Conservation (phyloP, 345 rosid genomes). For the Acer campestre region DNA sequence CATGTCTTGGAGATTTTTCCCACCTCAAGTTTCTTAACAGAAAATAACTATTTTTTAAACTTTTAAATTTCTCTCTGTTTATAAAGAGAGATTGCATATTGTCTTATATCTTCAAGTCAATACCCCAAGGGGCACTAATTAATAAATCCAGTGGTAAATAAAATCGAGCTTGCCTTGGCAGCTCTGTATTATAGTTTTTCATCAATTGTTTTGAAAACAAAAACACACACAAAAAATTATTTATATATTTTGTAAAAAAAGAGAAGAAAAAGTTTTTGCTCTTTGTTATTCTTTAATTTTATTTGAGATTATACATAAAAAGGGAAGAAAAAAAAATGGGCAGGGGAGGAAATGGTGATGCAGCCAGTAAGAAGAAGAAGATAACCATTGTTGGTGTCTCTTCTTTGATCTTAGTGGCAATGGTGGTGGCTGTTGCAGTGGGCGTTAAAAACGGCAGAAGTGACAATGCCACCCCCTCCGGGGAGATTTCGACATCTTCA, state of each 20-base stretch:
- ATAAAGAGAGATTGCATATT: background rate
- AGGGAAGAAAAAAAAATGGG: background rate
- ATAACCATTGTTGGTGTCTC: slow-evolving; percentile 48
- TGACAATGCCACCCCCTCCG: background rate
- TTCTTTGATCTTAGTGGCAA: slow-evolving; percentile 59
- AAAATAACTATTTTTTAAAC: background rate
- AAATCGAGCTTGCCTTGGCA: background rate
- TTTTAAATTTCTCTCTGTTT: background rate
- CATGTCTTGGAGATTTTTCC: background rate
- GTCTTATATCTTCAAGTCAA: too few species aligned
- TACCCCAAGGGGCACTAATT: too few species aligned
- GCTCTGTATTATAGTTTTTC: background rate
- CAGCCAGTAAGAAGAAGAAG: slow-evolving; percentile 39
- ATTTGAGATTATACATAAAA: background rate
- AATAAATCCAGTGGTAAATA: background rate
- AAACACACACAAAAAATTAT: background rate
- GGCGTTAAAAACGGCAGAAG: slow-evolving; percentile 18
- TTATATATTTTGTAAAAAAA: too few species aligned
- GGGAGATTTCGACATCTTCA: slow-evolving; percentile 24
- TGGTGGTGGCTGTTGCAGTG: slow-evolving; percentile 61
- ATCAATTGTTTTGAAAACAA: background rate
- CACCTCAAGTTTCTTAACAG: background rate
- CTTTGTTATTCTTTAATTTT: too few species aligned
- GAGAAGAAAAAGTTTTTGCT: too few species aligned
- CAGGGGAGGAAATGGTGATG: background rate